phyloP scores from a whole-genome alignment of 768 basidiomycete species.

The Leccinum imitatum region DNA sequence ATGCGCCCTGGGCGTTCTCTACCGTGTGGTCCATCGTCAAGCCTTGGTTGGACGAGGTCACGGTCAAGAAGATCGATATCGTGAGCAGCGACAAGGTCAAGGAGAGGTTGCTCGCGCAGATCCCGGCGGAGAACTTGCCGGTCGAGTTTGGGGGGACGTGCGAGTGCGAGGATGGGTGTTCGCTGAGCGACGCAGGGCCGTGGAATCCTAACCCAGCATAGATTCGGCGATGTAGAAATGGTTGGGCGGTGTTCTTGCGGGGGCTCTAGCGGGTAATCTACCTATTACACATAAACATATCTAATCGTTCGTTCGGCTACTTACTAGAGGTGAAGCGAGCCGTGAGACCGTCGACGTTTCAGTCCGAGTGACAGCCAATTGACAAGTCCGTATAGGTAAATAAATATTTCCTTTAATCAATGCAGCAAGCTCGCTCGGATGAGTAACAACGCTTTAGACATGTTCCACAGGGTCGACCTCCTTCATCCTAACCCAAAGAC shows the following conservation, averaged over 20 bases:
- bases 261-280: constrained; percentile 28
- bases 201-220: constrained; percentile 58
- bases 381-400: not conserved
- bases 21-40: constrained; percentile 88
- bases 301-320: constrained; percentile 26
- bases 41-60: constrained; percentile 93
- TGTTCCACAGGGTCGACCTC: constrained; percentile 14
- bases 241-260: not conserved
- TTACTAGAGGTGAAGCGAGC: not conserved
- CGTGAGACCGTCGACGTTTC: not conserved
- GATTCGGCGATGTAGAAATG: constrained; percentile 3
- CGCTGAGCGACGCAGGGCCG: constrained; percentile 86
- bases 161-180: constrained; percentile 76
- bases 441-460: not conserved
- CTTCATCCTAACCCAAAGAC: constrained; percentile 29
- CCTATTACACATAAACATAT: constrained; percentile 22
- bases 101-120: constrained; percentile 76
- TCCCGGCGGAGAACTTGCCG: constrained; percentile 81
- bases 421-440: not conserved
- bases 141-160: constrained; percentile 84
- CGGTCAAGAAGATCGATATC: constrained; percentile 93
- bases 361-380: not conserved
- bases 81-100: constrained; percentile 66
- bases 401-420: not conserved
- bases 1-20: constrained; percentile 91